Evolutionary conservation across 78 protist genomes (phyloP).

Genomic region (Protostelium mycophagum): DNA sequence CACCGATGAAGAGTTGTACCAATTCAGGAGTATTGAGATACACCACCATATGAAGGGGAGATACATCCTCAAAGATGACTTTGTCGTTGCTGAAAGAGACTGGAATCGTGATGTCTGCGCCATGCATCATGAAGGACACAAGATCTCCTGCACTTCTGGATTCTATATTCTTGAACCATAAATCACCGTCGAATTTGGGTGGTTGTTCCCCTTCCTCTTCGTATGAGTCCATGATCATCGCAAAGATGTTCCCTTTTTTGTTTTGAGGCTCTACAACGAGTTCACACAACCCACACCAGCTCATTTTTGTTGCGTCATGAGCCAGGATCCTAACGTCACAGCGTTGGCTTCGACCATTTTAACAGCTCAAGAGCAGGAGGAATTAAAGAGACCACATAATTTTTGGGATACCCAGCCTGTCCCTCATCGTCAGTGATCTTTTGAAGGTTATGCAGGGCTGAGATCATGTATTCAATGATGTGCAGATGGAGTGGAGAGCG

Average conservation of each 20-base stretch:
- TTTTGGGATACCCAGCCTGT: conserved; percentile 97
- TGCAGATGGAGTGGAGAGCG: conserved; percentile 10
- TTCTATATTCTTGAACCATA: neutral
- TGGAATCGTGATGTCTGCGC: neutral
- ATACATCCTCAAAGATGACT: neutral
- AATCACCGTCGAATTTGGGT: neutral
- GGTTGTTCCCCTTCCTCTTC: too few species aligned
- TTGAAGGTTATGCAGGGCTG: neutral
- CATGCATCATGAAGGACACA: neutral
- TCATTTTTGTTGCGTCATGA: too few species aligned
- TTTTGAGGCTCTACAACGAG: too few species aligned
- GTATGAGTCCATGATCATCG: too few species aligned
- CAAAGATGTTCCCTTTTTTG: too few species aligned
- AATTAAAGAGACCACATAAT: conserved; percentile 18
- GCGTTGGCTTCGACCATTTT: neutral
- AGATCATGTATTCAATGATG: neutral
- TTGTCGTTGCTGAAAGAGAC: neutral
- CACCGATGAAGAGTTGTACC: neutral
- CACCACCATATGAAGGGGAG: neutral
- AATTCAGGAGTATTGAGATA: neutral
- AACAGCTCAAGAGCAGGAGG: conserved; percentile 6
- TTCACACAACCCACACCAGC: too few species aligned
- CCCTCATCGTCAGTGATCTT: conserved; percentile 14
- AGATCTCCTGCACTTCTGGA: neutral
- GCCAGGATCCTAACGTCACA: too few species aligned